These are phyloP conservation scores for Colletotrichum liaoningense DNA, from an alignment of 2,329 filamentous ascomycete genomes.

Conservation along the genomic window DNA sequence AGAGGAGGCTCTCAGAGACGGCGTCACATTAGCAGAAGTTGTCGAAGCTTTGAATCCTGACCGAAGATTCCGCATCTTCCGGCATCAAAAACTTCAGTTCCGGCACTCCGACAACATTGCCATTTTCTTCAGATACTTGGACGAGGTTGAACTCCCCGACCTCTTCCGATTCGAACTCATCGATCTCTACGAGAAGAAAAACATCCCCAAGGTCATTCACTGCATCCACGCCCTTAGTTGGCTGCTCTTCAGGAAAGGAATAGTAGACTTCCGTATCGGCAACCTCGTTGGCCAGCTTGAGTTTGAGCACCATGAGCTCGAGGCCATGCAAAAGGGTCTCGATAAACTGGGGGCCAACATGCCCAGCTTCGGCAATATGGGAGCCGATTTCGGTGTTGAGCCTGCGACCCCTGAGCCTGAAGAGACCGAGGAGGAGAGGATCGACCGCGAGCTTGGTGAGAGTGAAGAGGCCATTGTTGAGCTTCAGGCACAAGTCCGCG, in stretches of 20 bases:
- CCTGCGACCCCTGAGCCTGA: conserved; percentile 77
- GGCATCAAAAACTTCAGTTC: conserved; percentile 86
- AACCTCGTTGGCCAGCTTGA: conserved; percentile 96
- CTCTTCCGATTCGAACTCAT: conserved; percentile 97
- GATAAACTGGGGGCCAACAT: conserved; percentile 95
- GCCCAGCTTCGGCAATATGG: conserved; percentile 98
- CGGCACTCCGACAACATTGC: conserved; percentile 98
- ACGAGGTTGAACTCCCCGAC: conserved; percentile 91
- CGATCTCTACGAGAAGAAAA: conserved; percentile 99
- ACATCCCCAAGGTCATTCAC: conserved; percentile 98
- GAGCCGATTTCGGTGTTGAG: conserved; percentile 92
- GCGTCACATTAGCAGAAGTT: conserved; percentile 93
- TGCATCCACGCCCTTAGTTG: conserved; percentile 98
- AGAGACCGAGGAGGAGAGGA: conserved; percentile 91
- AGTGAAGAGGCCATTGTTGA: conserved; percentile 79
- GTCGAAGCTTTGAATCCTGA: conserved; percentile 89
- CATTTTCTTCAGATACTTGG: conserved; percentile 92
- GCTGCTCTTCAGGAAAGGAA: conserved; percentile 94
- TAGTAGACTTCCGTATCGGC: conserved; percentile 94
- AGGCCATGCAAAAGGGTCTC: conserved; percentile 95
- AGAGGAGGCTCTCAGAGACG: conserved; percentile 91
- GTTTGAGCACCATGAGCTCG: conserved; percentile 97
- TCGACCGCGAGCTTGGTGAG: conserved; percentile 83
- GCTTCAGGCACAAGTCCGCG: conserved; percentile 87
- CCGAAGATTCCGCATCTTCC: conserved; percentile 83